phyloP scores from a whole-genome alignment of 352 stramenopile genomes.

The Globisporangium radiosum region DNA sequence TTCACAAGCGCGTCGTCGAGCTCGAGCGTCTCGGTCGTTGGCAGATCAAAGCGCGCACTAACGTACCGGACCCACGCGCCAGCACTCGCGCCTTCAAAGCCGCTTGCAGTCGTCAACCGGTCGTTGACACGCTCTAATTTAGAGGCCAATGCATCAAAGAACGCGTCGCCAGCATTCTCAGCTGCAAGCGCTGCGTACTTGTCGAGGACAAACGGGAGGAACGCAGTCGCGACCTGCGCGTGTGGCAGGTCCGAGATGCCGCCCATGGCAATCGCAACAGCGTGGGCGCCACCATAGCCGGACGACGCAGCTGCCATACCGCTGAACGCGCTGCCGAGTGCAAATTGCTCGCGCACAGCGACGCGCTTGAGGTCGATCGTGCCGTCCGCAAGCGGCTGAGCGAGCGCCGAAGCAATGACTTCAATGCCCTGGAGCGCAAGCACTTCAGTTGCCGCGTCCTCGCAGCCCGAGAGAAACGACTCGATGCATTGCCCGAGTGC shows the following conservation, averaged over 20 bases:
- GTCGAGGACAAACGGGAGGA: slow-evolving; percentile 68
- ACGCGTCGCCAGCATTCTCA: slow-evolving; percentile 60
- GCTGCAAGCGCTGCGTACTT: slow-evolving; percentile 36
- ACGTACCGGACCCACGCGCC: slow-evolving; percentile 63
- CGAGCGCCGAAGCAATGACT: slow-evolving; percentile 39
- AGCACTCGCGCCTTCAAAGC: slow-evolving; percentile 42
- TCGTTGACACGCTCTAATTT: slow-evolving; percentile 48
- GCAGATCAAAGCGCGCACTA: slow-evolving; percentile 47
- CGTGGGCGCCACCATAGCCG: slow-evolving; percentile 41
- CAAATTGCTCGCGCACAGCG: slow-evolving; percentile 42
- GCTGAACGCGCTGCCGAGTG: slow-evolving; percentile 46
- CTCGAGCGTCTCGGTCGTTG: slow-evolving; percentile 39
- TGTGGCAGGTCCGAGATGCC: slow-evolving; percentile 66
- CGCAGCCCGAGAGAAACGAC: slow-evolving; percentile 55
- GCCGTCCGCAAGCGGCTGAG: slow-evolving; percentile 47
- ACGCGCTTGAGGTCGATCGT: slow-evolving; percentile 59
- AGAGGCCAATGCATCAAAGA: slow-evolving; percentile 48
- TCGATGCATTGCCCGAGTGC: slow-evolving; percentile 70
- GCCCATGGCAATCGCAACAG: slow-evolving; percentile 54
- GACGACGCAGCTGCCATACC: slow-evolving; percentile 49
- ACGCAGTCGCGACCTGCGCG: slow-evolving; percentile 43
- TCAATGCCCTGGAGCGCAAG: slow-evolving; percentile 59
- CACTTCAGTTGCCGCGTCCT: slow-evolving; percentile 28
- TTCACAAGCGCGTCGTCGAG: slow-evolving; percentile 50
- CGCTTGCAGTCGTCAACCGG: slow-evolving; percentile 41